A percentile compares a stretch with the other conserved stretches of the same genome.
phyloP scores from a whole-genome alignment of 768 basidiomycete genomes.

The Lentinula sp. region DNA sequence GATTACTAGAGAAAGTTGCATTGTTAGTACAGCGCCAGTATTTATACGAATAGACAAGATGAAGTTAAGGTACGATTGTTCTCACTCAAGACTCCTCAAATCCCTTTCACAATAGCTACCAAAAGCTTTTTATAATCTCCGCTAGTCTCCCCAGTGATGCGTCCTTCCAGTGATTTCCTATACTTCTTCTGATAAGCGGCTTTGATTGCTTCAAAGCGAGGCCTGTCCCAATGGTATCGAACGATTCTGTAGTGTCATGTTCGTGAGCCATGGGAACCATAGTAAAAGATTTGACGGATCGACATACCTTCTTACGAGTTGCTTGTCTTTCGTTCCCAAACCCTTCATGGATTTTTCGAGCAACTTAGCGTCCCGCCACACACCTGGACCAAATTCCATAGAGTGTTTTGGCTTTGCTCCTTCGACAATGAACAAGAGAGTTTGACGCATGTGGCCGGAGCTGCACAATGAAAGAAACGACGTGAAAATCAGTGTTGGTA shows the following conservation, averaged over 20 bases:
- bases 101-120: not conserved
- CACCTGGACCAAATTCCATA: conserved; percentile 18
- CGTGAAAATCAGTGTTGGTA: too few relatives aligned
- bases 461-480: not conserved
- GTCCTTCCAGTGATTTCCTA: conserved; percentile 19
- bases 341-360: conserved; percentile 30
- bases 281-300: conserved; percentile 4
- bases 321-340: conserved; percentile 32
- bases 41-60: too few relatives aligned
- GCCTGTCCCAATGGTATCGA: conserved; percentile 27
- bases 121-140: conserved; percentile 18
- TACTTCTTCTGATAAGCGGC: conserved; percentile 25
- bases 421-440: conserved; percentile 23
- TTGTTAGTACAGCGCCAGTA: too few relatives aligned
- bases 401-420: conserved; percentile 21
- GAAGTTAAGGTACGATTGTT: too few relatives aligned
- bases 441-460: conserved; percentile 28
- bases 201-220: conserved; percentile 29
- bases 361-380: conserved; percentile 27
- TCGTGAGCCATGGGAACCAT: not conserved
- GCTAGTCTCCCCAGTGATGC: conserved; percentile 26
- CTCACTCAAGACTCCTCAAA: too few relatives aligned
- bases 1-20: too few relatives aligned
- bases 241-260: not conserved
- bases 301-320: conserved; percentile 27